Conservation (phyloP, 306 rosid genomes). For the Dryas octopetala region DNA sequence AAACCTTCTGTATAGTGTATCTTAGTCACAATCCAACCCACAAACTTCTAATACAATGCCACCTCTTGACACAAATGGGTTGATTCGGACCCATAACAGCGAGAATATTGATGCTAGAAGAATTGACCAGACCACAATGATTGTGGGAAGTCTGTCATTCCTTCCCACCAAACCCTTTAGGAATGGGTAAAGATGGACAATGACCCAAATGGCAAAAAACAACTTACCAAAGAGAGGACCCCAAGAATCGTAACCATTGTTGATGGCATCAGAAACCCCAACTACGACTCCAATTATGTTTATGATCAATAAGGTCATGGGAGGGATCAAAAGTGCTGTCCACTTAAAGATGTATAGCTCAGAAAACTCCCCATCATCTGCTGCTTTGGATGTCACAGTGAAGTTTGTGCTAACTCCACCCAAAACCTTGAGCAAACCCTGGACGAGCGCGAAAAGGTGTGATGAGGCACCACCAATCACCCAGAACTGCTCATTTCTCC, state of each 20-base stretch:
- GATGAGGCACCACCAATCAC: constrained; percentile 90
- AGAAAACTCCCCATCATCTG: constrained; percentile 81
- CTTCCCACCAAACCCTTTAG: constrained; percentile 91
- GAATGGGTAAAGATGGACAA: constrained; percentile 92
- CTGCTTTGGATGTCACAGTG: constrained; percentile 88
- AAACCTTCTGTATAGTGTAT: constrained; percentile 24
- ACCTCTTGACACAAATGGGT: constrained; percentile 65
- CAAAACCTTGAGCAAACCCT: constrained; percentile 88
- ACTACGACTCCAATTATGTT: constrained; percentile 82
- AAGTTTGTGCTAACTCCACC: constrained; percentile 88
- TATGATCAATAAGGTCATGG: constrained; percentile 69
- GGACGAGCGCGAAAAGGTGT: constrained; percentile 80
- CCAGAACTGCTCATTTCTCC: constrained; percentile 98
- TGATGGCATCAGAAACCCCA: constrained; percentile 84
- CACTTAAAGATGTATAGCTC: constrained; percentile 93
- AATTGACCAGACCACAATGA: constrained; percentile 85
- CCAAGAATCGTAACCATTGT: constrained; percentile 94
- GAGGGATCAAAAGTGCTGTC: constrained; percentile 84
- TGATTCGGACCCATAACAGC: constrained; percentile 84
- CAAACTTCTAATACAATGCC: constrained; percentile 76
- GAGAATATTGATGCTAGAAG: constrained; percentile 77
- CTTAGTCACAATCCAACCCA: constrained; percentile 73
- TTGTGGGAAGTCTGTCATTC: constrained; percentile 82
- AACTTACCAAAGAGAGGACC: constrained; percentile 85
- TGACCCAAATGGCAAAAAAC: constrained; percentile 90